Evolutionary conservation across 495 filamentous ascomycete species (phyloP).

Genomic region (Penicillium roqueforti): DNA sequence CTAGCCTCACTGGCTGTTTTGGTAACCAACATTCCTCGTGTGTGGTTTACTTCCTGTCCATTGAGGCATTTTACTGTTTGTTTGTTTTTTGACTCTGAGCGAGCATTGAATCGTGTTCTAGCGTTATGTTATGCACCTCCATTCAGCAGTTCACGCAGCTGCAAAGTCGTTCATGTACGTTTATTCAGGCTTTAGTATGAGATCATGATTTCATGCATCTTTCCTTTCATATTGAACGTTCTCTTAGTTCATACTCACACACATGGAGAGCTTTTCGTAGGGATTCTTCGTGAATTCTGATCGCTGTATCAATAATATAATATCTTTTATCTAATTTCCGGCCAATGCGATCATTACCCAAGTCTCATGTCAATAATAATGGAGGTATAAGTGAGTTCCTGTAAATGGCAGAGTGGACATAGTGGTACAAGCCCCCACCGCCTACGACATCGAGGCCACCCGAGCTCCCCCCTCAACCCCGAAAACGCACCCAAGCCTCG

Average conservation of each 20-base stretch:
- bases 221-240: not conserved
- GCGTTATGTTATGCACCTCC: constrained; percentile 22
- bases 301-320: not conserved
- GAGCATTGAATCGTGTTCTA: constrained; percentile 21
- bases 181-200: not conserved
- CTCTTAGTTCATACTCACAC: not conserved
- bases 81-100: constrained; percentile 10
- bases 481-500: constrained; percentile 12
- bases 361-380: not conserved
- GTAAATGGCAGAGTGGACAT: not conserved
- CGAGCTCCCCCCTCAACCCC: constrained; percentile 12
- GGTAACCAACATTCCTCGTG: constrained; percentile 11
- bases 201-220: constrained; percentile 13
- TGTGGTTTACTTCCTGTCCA: constrained; percentile 9
- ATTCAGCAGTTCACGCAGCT: constrained; percentile 4
- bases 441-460: constrained; percentile 29
- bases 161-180: not conserved
- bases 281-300: not conserved
- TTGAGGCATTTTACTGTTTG: constrained; percentile 3
- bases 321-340: not conserved
- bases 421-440: constrained; percentile 27
- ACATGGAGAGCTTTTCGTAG: not conserved
- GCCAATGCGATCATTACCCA: not conserved
- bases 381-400: not conserved
- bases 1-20: not conserved